Percentiles rank a stretch among this genome's conserved stretches.
phyloP scores from a whole-genome alignment of 1,284 basidiomycete species.

The Mrakiaceae sp. region DNA sequence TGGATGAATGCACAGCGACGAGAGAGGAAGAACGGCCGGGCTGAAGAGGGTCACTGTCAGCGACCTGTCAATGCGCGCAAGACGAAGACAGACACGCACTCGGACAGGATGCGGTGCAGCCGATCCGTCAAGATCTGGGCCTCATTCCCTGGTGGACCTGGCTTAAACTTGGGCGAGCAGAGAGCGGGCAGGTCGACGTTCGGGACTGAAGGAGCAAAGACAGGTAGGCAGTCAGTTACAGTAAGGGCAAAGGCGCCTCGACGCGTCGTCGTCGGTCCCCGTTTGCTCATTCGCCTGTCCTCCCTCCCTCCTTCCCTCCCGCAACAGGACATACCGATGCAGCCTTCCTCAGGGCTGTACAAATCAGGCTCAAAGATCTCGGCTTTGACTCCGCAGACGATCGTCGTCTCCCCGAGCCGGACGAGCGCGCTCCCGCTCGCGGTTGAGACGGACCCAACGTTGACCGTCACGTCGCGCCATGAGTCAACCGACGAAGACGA shows the following conservation, averaged over 20 bases:
- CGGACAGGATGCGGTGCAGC: slow-evolving; percentile 40
- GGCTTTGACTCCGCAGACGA: slow-evolving; percentile 89
- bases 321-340: slow-evolving; percentile 50
- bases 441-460: slow-evolving; percentile 69
- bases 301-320: too few relatives aligned
- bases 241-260: slow-evolving; percentile 1
- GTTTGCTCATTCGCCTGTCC: background rate
- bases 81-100: background rate
- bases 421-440: slow-evolving; percentile 83
- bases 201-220: slow-evolving; percentile 43
- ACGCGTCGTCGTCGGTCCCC: background rate
- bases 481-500: background rate
- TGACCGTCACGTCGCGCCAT: background rate
- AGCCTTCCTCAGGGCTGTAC: slow-evolving; percentile 61
- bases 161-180: slow-evolving; percentile 84
- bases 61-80: background rate
- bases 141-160: slow-evolving; percentile 84
- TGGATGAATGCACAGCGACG: slow-evolving; percentile 64
- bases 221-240: background rate
- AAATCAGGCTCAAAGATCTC: slow-evolving; percentile 81
- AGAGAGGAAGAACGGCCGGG: slow-evolving; percentile 52
- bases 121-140: slow-evolving; percentile 77
- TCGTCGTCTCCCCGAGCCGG: slow-evolving; percentile 74
- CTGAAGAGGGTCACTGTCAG: slow-evolving; percentile 34
- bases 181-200: slow-evolving; percentile 86